Evolutionary conservation across 805 yeast species (phyloP), one percentile per base, ranked within the genome.

Genomic region (Starmerella potacharoeniae): DNA sequence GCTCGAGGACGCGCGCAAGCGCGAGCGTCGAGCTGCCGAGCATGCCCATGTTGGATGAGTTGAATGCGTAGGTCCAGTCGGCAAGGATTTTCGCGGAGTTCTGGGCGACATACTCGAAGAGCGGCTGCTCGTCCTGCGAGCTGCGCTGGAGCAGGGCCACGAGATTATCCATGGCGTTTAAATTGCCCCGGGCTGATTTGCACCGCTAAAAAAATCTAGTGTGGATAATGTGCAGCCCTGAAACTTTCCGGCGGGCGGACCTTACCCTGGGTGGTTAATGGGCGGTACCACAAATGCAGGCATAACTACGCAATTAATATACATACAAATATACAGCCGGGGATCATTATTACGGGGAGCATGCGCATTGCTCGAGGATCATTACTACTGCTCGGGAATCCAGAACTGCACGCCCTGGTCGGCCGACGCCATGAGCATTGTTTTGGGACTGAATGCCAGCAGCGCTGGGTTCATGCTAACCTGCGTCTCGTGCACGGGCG

Each of bases 401-500:
- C 80, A 78, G 42, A 78, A 62, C 2, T 73, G 64, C 22, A 79
- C 64, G 40, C 73, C 78, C 6, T 71, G 76, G 64, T 81, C 85
- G 7, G 86, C 87, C 1, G 88, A 75, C 2, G 87, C 84, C 60
- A 85, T 66, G 55, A 77, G 73, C 65, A 80, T 73, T 37, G 77
- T 66, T 58, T 77, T 76, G 1, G 91, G 91, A 61, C 82, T 81
- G 67, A 82, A 82, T 7, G 55, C 55, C 10, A 64, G 34, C 7
- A 63, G 14, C 1, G 61, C 46, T 11, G 66, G 55, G 50, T 55
- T 60, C 36, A 54, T 50, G 2, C 58, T 17, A 51, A 62, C 44
- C 53, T 65, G 46, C 53, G 58, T 33, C 60, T 56, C 49, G 54
- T 59, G 45, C 55, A 51, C 33, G 65, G 75, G 53, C 34, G 52